Percentiles rank a stretch among this genome's conserved stretches.
Conservation (phyloP, 1,284 basidiomycete species). For the Ganoderma boninense region DNA sequence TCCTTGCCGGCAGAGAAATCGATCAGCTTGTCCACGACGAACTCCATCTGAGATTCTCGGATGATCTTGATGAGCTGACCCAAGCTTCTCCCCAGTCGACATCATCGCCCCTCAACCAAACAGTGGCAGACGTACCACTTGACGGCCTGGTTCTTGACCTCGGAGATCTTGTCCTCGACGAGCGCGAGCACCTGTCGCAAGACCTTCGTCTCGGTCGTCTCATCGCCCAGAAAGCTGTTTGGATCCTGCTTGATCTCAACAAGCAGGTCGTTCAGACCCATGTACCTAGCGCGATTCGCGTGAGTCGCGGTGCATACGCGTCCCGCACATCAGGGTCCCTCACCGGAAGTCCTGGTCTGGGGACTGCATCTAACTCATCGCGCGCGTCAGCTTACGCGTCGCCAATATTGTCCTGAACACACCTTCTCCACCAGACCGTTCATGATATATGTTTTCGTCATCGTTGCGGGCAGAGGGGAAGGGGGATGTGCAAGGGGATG, state of each 20-base stretch:
- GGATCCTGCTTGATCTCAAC: slow-evolving; percentile 84
- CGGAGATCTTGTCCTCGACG: slow-evolving; percentile 93
- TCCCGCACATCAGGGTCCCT: slow-evolving; percentile 34
- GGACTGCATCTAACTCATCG: slow-evolving; percentile 75
- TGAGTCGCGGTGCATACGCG: slow-evolving; percentile 24
- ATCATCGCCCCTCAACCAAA: neutral
- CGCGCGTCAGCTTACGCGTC: slow-evolving; percentile 24
- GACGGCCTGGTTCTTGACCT: slow-evolving; percentile 98
- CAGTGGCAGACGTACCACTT: slow-evolving; percentile 74
- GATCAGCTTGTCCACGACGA: slow-evolving; percentile 88
- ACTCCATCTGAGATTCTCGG: slow-evolving; percentile 82
- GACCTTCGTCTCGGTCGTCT: slow-evolving; percentile 82
- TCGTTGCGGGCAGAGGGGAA: slow-evolving; percentile 45
- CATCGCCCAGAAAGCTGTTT: slow-evolving; percentile 79
- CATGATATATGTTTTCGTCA: slow-evolving; percentile 86
- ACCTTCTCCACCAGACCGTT: slow-evolving; percentile 84
- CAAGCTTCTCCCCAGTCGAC: slow-evolving; percentile 57
- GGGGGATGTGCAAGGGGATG: slow-evolving; percentile 10
- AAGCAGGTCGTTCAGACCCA: slow-evolving; percentile 94
- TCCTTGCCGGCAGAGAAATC: slow-evolving; percentile 86
- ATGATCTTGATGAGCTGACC: slow-evolving; percentile 90
- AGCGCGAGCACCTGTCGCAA: slow-evolving; percentile 83
- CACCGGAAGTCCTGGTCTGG: slow-evolving; percentile 86
- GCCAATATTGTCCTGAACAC: neutral
- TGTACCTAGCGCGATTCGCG: slow-evolving; percentile 68